A percentile compares a stretch with the other conserved stretches of the same genome.
Evolutionary conservation across 805 yeast species (phyloP).

Genomic region (Blastobotrys chiropterorum): DNA sequence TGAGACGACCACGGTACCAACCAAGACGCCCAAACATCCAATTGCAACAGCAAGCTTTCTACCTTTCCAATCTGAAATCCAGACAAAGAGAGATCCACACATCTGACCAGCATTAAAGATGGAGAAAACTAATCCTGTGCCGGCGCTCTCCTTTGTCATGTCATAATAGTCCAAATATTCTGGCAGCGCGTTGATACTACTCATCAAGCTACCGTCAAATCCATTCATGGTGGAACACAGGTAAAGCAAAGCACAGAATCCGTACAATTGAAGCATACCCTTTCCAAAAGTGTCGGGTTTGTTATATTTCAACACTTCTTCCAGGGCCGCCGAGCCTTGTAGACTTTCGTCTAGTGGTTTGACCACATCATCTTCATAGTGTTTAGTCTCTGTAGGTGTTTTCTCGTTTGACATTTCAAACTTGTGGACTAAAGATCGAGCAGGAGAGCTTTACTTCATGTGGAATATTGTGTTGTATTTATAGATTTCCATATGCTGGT

Average conservation of each 20-base stretch:
- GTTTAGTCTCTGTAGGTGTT: no score
- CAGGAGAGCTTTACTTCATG: no score
- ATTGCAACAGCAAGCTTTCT: constrained; percentile 10
- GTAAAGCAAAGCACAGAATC: constrained; percentile 10
- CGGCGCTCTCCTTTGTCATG: constrained; percentile 8
- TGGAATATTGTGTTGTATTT: no score
- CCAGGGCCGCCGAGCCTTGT: constrained; percentile 9
- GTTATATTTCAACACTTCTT: constrained; percentile 7
- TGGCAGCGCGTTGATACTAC: constrained; percentile 15
- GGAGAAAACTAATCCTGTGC: constrained; percentile 16
- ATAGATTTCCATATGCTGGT: no score
- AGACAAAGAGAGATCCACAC: constrained; percentile 12
- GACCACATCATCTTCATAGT: no score
- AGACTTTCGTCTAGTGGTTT: no score
- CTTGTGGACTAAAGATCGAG: no score
- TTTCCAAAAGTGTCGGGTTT: constrained; percentile 11
- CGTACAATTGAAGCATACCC: constrained; percentile 11
- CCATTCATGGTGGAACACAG: constrained; percentile 14
- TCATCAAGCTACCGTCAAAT: constrained; percentile 17
- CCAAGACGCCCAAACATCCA: constrained; percentile 15
- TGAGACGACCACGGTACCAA: constrained; percentile 12
- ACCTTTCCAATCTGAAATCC: constrained; percentile 12
- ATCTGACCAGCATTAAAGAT: constrained; percentile 16
- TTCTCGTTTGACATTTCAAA: no score
- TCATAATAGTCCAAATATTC: constrained; percentile 12